Evolutionary conservation across 805 yeast genomes (phyloP), one percentile per base, ranked within the genome.

Genomic region (Ogataea wickerhamii): DNA sequence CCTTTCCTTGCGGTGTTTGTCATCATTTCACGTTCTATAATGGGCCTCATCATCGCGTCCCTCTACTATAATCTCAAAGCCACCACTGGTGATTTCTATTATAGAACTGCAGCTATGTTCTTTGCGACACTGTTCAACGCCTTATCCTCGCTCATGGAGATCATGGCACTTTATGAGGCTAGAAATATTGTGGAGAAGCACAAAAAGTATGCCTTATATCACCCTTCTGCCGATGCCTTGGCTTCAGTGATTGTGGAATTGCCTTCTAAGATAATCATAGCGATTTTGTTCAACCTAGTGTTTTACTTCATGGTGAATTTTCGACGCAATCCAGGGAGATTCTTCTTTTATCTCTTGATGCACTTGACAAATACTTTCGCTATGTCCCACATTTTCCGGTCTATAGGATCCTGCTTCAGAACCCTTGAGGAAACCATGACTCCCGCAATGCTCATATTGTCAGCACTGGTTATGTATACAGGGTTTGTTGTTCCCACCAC

Each of bases 101-200:
- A 60, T 48, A 66, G 87, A 55, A 72, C 78, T 49, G 77, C 86
- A 32, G 71, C 80, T 27, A 64, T 82, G 68, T 83, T 82, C 62
- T 80, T 80, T 55, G 78, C 82, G 21, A 68, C 74, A 32, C 63
- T 78, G 51, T 78, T 76, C 58, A 77, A 78, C 53, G 76, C 82
- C n/a, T 74, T 78, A 50, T 65, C 78, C n/a, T 77, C 80, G 17
- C 54, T 79, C 43, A 63, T 77, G 51, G 85, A 79, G 57, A 68
- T 79, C 43, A 64, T 74, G 58, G 52, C 75, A 1, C 51, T 76
- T 18, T 78, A 64, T 52, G 79, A 74, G 49, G 68, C 76, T 26
- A 67, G 80, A 56, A 68, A 73, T 10, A 70, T 76, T 42, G 74
- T 76, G 25, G 80, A 74, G 54, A 76, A 76, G 49, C 82, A 76